A percentile compares a stretch with the other conserved stretches of the same genome.
These are phyloP conservation scores for Russula olivacea DNA, from an alignment of 768 basidiomycete genomes.

Conservation along the genomic window DNA sequence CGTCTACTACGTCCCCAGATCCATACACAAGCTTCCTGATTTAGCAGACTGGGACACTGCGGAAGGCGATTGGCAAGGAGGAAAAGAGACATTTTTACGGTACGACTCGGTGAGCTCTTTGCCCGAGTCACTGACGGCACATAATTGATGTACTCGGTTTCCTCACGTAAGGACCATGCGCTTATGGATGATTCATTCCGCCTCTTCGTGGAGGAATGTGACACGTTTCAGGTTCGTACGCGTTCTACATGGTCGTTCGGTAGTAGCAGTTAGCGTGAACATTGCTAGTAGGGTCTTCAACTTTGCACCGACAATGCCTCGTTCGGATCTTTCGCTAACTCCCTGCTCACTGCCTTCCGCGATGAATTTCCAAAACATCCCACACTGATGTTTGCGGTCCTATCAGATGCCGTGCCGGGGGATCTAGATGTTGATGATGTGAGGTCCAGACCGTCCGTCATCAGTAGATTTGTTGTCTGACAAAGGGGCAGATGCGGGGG, in stretches of 20 bases:
- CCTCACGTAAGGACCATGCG: slow-evolving; percentile 43
- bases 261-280: neutral
- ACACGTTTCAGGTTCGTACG: slow-evolving; percentile 55
- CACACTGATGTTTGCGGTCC: slow-evolving; percentile 48
- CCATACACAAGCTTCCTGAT: slow-evolving; percentile 60
- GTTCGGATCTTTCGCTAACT: slow-evolving; percentile 61
- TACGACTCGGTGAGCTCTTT: slow-evolving; percentile 47
- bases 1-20: slow-evolving; percentile 58
- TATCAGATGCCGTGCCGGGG: slow-evolving; percentile 42
- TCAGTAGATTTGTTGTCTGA: slow-evolving; percentile 18
- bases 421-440: slow-evolving; percentile 19
- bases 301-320: slow-evolving; percentile 52
- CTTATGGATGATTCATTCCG: slow-evolving; percentile 67
- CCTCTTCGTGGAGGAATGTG: slow-evolving; percentile 66
- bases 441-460: neutral
- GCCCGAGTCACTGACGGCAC: neutral
- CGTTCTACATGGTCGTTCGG: neutral
- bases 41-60: slow-evolving; percentile 47
- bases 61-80: slow-evolving; percentile 52
- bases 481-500: slow-evolving; percentile 31
- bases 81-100: slow-evolving; percentile 45
- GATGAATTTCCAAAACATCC: slow-evolving; percentile 68
- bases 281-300: slow-evolving; percentile 54
- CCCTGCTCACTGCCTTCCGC: slow-evolving; percentile 53
- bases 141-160: neutral